These are phyloP conservation scores for Cutaneotrichosporon curvatum DNA, from an alignment of 1,284 basidiomycete species.

Conservation along the genomic window DNA sequence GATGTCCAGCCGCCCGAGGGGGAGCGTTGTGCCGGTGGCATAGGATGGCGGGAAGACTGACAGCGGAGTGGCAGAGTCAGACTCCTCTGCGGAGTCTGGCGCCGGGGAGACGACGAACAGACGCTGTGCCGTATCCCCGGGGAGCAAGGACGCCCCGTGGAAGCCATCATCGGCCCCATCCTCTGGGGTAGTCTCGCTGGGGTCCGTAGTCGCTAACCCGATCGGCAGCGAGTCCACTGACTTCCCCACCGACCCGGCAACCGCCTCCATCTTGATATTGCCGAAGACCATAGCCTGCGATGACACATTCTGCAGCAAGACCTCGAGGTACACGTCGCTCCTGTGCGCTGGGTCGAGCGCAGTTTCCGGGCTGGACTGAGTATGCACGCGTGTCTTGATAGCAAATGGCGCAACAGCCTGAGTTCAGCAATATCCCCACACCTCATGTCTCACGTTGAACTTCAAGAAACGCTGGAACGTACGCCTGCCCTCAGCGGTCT, in stretches of 20 bases:
- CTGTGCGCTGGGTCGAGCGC: conserved; percentile 56
- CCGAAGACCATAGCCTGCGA: conserved; percentile 69
- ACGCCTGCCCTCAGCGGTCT: conserved; percentile 57
- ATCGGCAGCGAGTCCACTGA: conserved; percentile 18
- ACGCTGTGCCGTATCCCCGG: conserved; percentile 74
- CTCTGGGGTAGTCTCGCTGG: too few species aligned
- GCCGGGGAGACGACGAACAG: conserved; percentile 67
- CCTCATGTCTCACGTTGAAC: conserved; percentile 60
- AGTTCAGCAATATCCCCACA: conserved; percentile 9
- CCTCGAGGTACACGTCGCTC: conserved; percentile 75
- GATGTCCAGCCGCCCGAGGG: conserved; percentile 72
- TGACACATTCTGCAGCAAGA: conserved; percentile 78
- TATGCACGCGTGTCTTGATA: conserved; percentile 81
- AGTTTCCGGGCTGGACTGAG: conserved; percentile 63
- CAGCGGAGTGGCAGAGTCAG: not conserved
- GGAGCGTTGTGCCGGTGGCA: conserved; percentile 61
- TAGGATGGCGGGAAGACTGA: conserved; percentile 53
- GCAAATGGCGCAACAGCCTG: conserved; percentile 80
- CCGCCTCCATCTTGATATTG: conserved; percentile 63
- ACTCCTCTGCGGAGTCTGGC: conserved; percentile 52
- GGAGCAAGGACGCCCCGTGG: conserved; percentile 56
- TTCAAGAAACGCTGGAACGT: conserved; percentile 82
- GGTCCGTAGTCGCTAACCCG: too few species aligned
- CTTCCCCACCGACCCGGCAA: conserved; percentile 59
- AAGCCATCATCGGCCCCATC: too few species aligned